Evolutionary conservation across 352 stramenopile genomes (phyloP), one percentile per base, ranked within the genome.

Genomic region (Pythium scleroteichum): DNA sequence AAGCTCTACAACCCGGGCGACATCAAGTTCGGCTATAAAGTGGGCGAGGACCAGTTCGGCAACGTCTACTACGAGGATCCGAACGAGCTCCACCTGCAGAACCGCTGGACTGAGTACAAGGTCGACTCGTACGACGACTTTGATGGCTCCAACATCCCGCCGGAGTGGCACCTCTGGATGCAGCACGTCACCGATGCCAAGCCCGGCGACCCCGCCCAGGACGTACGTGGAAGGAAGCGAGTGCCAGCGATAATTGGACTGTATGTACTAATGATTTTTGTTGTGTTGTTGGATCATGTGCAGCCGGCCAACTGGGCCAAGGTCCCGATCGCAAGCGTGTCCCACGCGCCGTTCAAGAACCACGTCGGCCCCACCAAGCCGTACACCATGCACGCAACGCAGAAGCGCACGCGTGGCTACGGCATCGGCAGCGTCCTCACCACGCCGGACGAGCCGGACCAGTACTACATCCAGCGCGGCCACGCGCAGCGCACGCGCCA

Each of bases 51-150:
- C 64, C 70, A 89, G 70, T 91, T 93, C 62, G 86, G 86, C 44
- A 88, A 89, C 73, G 85, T 89, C 73, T 95, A 93, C 78, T 95
- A 87, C 66, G 86, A 95, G 40, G 86, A 95, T 65, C 81, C 81
- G 40, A 89, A 75, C 2, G 86, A 94, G 46, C 17, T 94, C 12
- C 74, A 78, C 58, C 71, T 81, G 45, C 78, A 90, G 67, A 80
- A 95, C 58, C 86, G 86, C 60, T 95, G 83, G 79, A 93, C 84
- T 8, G 86, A 95, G 76, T 94, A 69, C 71, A 75, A 88, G 50
- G 81, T 95, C 60, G 67, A 90, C 63, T 79, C 79, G 53, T 91
- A 75, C 58, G 75, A 92, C 14, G 85, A 95, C 62, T 88, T 91
- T 58, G 82, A 92, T 44, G 82, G 69, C 49, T 85, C 82, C 59